Percentiles rank a stretch among this genome's conserved stretches.
phyloP scores from a whole-genome alignment of 805 yeast species.

The Candida oleophila region DNA sequence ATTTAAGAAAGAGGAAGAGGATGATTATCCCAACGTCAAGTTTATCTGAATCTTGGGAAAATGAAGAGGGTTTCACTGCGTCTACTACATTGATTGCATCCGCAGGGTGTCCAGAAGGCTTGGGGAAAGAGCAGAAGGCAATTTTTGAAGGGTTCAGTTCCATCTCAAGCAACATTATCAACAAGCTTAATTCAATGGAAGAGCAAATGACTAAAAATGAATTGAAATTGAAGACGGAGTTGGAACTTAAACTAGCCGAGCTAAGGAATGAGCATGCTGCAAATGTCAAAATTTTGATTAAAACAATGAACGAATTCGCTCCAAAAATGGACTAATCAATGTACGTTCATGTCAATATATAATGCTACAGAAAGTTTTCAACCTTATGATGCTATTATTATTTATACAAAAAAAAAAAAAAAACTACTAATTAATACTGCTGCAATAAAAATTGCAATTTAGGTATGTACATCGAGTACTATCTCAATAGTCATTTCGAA shows the following conservation, averaged over 20 bases:
- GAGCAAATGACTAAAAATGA: slow-evolving; percentile 8
- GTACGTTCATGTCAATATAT: too few relatives aligned
- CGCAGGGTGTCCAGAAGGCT: neutral
- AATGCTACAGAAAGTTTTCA: too few relatives aligned
- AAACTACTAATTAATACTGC: too few relatives aligned
- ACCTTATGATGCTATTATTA: too few relatives aligned
- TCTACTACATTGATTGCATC: neutral
- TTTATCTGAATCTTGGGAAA: neutral
- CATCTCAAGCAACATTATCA: slow-evolving; percentile 10
- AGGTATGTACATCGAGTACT: too few relatives aligned
- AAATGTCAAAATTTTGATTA: neutral
- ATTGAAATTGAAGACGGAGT: slow-evolving; percentile 11
- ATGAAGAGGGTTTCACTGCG: neutral
- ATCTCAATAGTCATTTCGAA: neutral
- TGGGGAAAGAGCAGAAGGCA: slow-evolving; percentile 3
- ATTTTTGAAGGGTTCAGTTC: slow-evolving; percentile 11
- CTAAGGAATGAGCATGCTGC: slow-evolving; percentile 5
- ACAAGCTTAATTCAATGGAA: slow-evolving; percentile 13
- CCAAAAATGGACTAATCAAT: neutral
- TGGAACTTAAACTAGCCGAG: slow-evolving; percentile 12
- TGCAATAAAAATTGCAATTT: too few relatives aligned
- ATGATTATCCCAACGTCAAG: neutral
- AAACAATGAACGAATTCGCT: neutral
- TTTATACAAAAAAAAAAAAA: too few relatives aligned
- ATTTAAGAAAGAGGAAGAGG: neutral